Base-by-base conservation (phyloP, 306 rosid genomes). In the Alnus rubra region DNA sequence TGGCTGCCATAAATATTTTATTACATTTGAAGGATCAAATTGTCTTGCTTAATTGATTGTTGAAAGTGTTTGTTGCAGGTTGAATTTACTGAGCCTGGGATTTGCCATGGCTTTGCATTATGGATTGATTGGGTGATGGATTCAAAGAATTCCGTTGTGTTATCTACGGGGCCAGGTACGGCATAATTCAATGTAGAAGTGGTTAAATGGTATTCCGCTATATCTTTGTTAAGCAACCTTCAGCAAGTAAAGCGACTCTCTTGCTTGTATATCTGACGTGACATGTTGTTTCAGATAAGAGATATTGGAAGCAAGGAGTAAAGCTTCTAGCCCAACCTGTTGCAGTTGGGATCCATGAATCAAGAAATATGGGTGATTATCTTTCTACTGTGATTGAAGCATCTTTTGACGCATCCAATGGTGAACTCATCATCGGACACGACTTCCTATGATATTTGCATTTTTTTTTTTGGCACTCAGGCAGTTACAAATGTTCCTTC, bases 41-140 rank as follows among this genome's bases (percentile, higher is more conserved):
- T 39, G 33, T 70, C 64, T 69, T 83, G 73, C 37, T 49, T 76
- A 28, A 50, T 42, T 42, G 77, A 74, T 80, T 18, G 74, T 48
- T 33, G 75, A 76, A 80, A 71, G 49, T 75, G 64, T 78, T 49
- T 69, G 71, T 70, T 69, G 78, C 88, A 94, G 97, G 79, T 94
- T 77, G 73, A 87, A 52, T 87, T 94, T 85, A 84, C 78, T 2
- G 86, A 81, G 83, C 62, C 78, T 2, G 98, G 97, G 78, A 78
- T 79, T 78, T 94, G 98, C 82, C 97, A 94, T 76, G 97, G 97
- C 60, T 89, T 94, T 77, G 91, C 79, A 19, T 78, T 94, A 2
- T 92, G 98, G 98, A 88, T 94, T 85, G 97, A 92, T 83, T 94
- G 97, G 95, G 89, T 89, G 79, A 88, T 92, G 89, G 97, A 92